Evolutionary conservation across 441 rosid species (phyloP).

Genomic region (Mallotus repandus): DNA sequence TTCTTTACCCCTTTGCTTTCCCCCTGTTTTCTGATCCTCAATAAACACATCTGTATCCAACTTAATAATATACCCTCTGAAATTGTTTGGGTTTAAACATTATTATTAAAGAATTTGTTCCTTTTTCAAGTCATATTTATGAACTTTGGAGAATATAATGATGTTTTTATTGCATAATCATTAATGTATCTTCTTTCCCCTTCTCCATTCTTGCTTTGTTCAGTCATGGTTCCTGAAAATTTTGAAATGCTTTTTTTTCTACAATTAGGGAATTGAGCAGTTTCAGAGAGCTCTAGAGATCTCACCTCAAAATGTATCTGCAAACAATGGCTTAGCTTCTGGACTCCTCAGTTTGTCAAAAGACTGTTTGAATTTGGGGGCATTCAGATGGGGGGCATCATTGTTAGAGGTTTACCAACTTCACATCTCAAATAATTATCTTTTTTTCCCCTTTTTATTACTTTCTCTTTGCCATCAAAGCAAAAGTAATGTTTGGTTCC

Average conservation of each 20-base stretch:
- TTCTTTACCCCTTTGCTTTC: not conserved
- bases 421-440: constrained; percentile 11
- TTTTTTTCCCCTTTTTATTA: constrained; percentile 8
- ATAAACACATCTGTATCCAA: not conserved
- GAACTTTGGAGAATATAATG: not conserved
- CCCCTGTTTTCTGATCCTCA: not conserved
- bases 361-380: constrained; percentile 79
- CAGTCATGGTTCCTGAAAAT: constrained; percentile 7
- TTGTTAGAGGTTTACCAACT: constrained; percentile 62
- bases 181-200: not conserved
- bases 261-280: constrained; percentile 70
- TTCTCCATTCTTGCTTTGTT: constrained; percentile 5
- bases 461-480: not conserved
- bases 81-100: not conserved
- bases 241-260: constrained; percentile 29
- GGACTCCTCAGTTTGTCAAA: constrained; percentile 83
- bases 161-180: not conserved
- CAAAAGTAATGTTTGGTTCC: constrained; percentile 15
- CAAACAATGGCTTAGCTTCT: constrained; percentile 81
- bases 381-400: constrained; percentile 85
- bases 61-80: not conserved
- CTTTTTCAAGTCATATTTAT: not conserved
- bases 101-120: not conserved
- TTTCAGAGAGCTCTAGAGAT: constrained; percentile 76
- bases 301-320: constrained; percentile 71